A percentile compares a stretch with the other conserved stretches of the same genome.
These are phyloP conservation scores for Rutidosis leptorrhynchoides DNA, from an alignment of 129 eudicot species.

Conservation along the genomic window DNA sequence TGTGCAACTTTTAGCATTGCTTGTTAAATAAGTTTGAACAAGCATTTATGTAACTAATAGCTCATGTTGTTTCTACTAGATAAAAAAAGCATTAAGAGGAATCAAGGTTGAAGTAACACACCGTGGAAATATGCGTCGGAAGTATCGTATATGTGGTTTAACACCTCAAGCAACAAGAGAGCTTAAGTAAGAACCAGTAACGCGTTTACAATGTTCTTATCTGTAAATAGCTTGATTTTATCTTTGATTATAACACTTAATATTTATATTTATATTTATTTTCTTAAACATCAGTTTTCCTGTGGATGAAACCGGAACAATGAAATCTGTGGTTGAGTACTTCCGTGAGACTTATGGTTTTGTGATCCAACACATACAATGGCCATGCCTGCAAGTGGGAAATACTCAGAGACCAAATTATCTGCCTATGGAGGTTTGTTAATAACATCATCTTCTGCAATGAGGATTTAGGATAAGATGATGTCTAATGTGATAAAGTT, in stretches of 20 bases:
- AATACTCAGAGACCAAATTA: slow-evolving; percentile 84
- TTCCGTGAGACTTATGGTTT: slow-evolving; percentile 89
- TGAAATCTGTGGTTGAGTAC: slow-evolving; percentile 96
- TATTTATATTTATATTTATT: neutral
- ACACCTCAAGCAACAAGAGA: slow-evolving; percentile 90
- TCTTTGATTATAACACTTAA: neutral
- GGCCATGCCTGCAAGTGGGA: slow-evolving; percentile 96
- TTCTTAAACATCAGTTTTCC: slow-evolving; percentile 54
- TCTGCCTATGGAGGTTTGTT: slow-evolving; percentile 81
- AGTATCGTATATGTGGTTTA: slow-evolving; percentile 78
- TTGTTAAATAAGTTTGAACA: neutral
- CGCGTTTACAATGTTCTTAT: neutral
- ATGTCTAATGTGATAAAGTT: slow-evolving; percentile 8
- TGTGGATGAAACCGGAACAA: slow-evolving; percentile 64
- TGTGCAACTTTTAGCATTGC: neutral
- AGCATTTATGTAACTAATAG: neutral
- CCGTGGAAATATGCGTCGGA: slow-evolving; percentile 73
- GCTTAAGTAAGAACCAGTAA: slow-evolving; percentile 56
- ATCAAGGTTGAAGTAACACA: slow-evolving; percentile 98
- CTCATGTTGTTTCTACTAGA: slow-evolving; percentile 30
- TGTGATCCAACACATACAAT: slow-evolving; percentile 69
- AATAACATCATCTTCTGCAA: neutral
- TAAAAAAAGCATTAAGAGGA: slow-evolving; percentile 89
- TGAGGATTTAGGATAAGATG: neutral
- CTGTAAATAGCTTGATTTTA: slow-evolving; percentile 4